These are phyloP conservation scores for Chrysoporthe austroafricana DNA, from an alignment of 2,329 filamentous ascomycete species.

Conservation along the genomic window DNA sequence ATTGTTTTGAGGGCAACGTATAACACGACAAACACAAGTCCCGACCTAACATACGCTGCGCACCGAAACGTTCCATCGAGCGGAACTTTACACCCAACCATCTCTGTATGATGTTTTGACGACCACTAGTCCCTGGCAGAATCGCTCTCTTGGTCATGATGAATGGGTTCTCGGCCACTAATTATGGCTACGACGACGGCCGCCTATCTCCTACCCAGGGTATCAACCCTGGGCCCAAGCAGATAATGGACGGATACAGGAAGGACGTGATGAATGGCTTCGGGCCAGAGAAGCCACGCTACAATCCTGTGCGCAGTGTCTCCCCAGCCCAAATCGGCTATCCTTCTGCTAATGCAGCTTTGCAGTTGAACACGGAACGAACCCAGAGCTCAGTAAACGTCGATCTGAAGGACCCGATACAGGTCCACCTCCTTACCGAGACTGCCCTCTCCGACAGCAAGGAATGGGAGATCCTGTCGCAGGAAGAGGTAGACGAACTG, in stretches of 20 bases:
- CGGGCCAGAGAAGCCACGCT: constrained; percentile 56
- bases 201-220: constrained; percentile 32
- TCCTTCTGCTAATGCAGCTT: constrained; percentile 27
- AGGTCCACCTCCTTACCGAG: constrained; percentile 90
- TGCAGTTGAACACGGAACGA: constrained; percentile 54
- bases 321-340: constrained; percentile 2
- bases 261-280: constrained; percentile 58
- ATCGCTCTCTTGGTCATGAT: constrained; percentile 22
- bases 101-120: constrained; percentile 28
- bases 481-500: constrained; percentile 87
- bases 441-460: constrained; percentile 90
- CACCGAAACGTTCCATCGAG: background rate
- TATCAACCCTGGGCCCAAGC: constrained; percentile 47
- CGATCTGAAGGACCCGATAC: constrained; percentile 72
- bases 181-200: constrained; percentile 36
- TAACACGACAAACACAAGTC: constrained; percentile 1
- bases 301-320: constrained; percentile 58
- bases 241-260: constrained; percentile 63
- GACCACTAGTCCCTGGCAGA: constrained; percentile 2
- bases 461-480: constrained; percentile 81
- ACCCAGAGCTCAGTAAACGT: constrained; percentile 61
- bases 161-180: constrained; percentile 25
- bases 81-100: constrained; percentile 6
- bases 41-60: background rate
- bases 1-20: constrained; percentile 14